Evolutionary conservation across 2,329 filamentous ascomycete species (phyloP).

Genomic region (Curvularia lunata): DNA sequence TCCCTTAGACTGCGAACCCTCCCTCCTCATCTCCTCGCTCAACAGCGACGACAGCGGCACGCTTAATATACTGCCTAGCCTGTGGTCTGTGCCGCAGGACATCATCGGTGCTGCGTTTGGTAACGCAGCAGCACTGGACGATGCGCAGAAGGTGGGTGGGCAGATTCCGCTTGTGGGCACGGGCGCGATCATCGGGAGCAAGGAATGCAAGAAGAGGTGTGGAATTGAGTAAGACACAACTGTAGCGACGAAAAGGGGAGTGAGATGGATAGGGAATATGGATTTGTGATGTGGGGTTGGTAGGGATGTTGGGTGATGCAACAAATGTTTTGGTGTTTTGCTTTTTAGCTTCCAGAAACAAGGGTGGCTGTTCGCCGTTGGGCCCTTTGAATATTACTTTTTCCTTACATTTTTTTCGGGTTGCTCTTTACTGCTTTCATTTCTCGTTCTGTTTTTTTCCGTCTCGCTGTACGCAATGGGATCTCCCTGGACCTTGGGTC

Average conservation of each 20-base stretch:
- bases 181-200: slow-evolving; percentile 51
- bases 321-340: neutral
- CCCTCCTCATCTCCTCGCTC: slow-evolving; percentile 58
- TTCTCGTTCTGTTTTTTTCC: neutral
- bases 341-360: neutral
- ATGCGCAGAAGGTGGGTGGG: slow-evolving; percentile 39
- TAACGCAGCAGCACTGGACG: slow-evolving; percentile 32
- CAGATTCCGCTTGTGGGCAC: slow-evolving; percentile 51
- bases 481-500: neutral
- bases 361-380: neutral
- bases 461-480: neutral
- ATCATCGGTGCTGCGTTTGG: slow-evolving; percentile 56
- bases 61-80: slow-evolving; percentile 54
- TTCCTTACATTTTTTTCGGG: neutral
- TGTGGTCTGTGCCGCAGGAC: slow-evolving; percentile 51
- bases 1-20: slow-evolving; percentile 55
- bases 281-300: neutral
- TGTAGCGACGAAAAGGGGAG: neutral
- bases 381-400: neutral
- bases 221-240: slow-evolving; percentile 16
- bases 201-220: slow-evolving; percentile 50
- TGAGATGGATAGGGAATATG: too few species aligned
- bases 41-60: slow-evolving; percentile 60
- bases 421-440: neutral
- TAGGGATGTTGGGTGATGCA: neutral